Evolutionary conservation across 139 green algal genomes (phyloP).

Genomic region (Dunaliella primolecta): DNA sequence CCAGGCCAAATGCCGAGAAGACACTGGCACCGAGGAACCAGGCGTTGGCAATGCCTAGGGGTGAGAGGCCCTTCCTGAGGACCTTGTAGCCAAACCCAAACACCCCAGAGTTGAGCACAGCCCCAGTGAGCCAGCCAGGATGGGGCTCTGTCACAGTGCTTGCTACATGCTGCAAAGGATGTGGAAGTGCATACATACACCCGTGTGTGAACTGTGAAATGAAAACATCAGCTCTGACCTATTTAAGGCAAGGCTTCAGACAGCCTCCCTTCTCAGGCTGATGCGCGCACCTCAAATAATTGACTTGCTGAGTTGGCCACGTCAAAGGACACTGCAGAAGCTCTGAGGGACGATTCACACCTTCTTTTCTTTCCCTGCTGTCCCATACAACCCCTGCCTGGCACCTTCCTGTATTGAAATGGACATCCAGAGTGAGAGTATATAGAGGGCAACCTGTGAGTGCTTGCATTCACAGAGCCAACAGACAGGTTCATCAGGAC

Average conservation of each 20-base stretch:
- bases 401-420: too few relatives aligned
- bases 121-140: slow-evolving; percentile 21
- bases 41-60: slow-evolving; percentile 56
- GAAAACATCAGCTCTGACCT: too few relatives aligned
- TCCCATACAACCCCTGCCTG: too few relatives aligned
- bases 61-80: slow-evolving; percentile 74
- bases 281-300: not conserved
- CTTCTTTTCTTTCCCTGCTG: too few relatives aligned
- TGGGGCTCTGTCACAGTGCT: slow-evolving; percentile 14
- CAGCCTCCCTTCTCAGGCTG: too few relatives aligned
- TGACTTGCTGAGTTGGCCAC: not conserved
- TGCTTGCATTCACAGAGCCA: too few relatives aligned
- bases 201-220: not conserved
- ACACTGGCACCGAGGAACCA: slow-evolving; percentile 71
- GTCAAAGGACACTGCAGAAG: too few relatives aligned
- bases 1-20: slow-evolving; percentile 78
- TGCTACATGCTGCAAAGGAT: not conserved
- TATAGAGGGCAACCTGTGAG: too few relatives aligned
- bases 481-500: too few relatives aligned
- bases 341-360: too few relatives aligned
- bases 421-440: too few relatives aligned
- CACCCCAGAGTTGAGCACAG: slow-evolving; percentile 21
- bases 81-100: slow-evolving; percentile 55
- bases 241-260: too few relatives aligned
- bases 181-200: not conserved